Percentiles rank a stretch among this genome's conserved stretches.
Evolutionary conservation across 2,329 filamentous ascomycete genomes (phyloP).

Genomic region (Colletotrichum theobromicola): DNA sequence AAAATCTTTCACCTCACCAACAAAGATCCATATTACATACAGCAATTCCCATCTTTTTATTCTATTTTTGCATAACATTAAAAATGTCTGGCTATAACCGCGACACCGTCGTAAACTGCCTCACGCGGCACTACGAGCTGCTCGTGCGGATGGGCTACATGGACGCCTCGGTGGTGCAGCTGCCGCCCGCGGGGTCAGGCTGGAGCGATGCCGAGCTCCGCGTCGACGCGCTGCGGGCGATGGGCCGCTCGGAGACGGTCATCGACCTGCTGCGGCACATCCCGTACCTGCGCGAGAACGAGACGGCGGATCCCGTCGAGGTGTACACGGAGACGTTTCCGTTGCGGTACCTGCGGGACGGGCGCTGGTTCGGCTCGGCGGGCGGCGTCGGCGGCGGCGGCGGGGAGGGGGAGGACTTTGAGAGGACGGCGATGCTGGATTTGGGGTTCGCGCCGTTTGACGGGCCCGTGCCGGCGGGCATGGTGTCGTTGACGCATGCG

Average conservation of each 20-base stretch:
- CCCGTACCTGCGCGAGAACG: constrained; percentile 16
- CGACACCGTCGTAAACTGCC: constrained; percentile 9
- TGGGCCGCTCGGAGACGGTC: constrained; percentile 19
- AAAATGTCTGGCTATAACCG: constrained; percentile 1
- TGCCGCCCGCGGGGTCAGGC: neutral
- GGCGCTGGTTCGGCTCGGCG: constrained; percentile 12
- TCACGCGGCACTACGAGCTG: constrained; percentile 18
- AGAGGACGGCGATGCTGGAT: constrained; percentile 7
- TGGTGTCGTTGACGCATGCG: constrained; percentile 20
- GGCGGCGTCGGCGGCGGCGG: too few species aligned
- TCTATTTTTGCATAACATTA: too few species aligned
- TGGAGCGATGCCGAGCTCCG: constrained; percentile 18
- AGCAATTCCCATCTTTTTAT: neutral
- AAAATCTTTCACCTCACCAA: neutral
- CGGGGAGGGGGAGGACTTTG: neutral
- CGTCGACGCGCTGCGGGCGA: constrained; percentile 20
- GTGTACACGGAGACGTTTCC: constrained; percentile 17
- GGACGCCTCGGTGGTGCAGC: neutral
- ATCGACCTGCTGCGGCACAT: constrained; percentile 17
- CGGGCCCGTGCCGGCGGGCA: constrained; percentile 15
- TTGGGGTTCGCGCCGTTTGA: constrained; percentile 19
- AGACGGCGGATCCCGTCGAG: constrained; percentile 10
- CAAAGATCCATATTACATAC: neutral
- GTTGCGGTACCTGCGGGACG: constrained; percentile 17
- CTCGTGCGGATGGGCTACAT: constrained; percentile 20